A percentile compares a stretch with the other conserved stretches of the same genome.
These are phyloP conservation scores for Cardamine chenopodiifolia DNA, from an alignment of 345 rosid species.

Conservation along the genomic window DNA sequence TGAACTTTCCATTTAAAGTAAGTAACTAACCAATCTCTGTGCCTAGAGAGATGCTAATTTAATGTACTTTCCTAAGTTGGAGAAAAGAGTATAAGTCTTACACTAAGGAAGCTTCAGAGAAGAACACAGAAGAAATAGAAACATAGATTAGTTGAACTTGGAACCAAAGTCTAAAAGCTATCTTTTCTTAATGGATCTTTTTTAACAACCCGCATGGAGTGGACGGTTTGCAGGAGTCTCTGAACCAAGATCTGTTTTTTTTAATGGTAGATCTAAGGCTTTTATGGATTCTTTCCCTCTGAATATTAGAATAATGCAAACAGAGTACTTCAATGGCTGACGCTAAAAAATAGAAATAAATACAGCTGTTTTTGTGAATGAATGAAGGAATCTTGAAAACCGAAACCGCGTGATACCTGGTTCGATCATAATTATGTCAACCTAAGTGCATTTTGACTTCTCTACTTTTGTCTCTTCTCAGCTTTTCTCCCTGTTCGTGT, in stretches of 20 bases:
- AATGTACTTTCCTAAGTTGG: conserved; percentile 34
- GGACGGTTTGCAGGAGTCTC: conserved; percentile 32
- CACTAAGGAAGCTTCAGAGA: conserved; percentile 45
- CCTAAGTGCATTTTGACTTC: conserved; percentile 31
- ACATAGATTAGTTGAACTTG: conserved; percentile 35
- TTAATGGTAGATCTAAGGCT: conserved; percentile 35
- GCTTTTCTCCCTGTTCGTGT: conserved; percentile 24
- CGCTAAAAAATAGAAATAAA: conserved; percentile 11
- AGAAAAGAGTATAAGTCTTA: conserved; percentile 26
- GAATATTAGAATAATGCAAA: conserved; percentile 33
- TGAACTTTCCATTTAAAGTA: conserved; percentile 59
- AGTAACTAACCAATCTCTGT: conserved; percentile 2
- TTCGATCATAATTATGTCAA: conserved; percentile 30
- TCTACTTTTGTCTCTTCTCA: conserved; percentile 31
- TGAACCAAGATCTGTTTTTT: conserved; percentile 31
- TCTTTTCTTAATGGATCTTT: conserved; percentile 21
- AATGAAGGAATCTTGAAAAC: conserved; percentile 27
- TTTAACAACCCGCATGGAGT: conserved; percentile 36
- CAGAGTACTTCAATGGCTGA: conserved; percentile 28
- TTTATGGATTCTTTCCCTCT: conserved; percentile 26
- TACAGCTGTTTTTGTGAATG: conserved; percentile 40
- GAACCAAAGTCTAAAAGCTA: conserved; percentile 28
- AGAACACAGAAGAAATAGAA: conserved; percentile 27
- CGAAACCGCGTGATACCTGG: conserved; percentile 42
- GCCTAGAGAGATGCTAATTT: conserved; percentile 3